phyloP scores from a whole-genome alignment of 805 yeast genomes.

The Suhomyces canberraensis region DNA sequence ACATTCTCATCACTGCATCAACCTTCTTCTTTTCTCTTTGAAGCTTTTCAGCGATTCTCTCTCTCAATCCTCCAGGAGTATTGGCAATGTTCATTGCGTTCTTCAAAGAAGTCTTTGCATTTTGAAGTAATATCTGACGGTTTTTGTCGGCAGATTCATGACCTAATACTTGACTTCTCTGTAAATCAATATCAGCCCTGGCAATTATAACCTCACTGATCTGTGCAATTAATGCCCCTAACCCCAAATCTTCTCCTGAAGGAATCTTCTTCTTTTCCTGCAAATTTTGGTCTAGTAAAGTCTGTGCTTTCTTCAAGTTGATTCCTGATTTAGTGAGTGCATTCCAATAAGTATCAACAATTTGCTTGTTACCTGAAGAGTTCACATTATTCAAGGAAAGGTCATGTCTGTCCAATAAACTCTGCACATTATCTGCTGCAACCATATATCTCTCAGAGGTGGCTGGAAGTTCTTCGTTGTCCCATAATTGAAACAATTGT shows the following conservation, averaged over 20 bases:
- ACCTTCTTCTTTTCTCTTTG: constrained; percentile 39
- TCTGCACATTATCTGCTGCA: constrained; percentile 44
- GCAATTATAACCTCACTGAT: constrained; percentile 45
- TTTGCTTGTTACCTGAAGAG: constrained; percentile 7
- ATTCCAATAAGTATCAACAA: constrained; percentile 34
- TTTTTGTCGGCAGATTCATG: constrained; percentile 29
- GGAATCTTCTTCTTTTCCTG: constrained; percentile 14
- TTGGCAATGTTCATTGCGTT: constrained; percentile 46
- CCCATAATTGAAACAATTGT: constrained; percentile 34
- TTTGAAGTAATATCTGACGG: constrained; percentile 29
- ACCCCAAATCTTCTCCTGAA: constrained; percentile 18
- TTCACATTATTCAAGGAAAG: constrained; percentile 9
- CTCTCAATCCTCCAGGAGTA: constrained; percentile 50
- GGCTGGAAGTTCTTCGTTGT: constrained; percentile 17
- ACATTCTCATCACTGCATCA: constrained; percentile 46
- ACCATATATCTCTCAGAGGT: constrained; percentile 37
- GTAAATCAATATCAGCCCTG: constrained; percentile 51
- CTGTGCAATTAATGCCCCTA: constrained; percentile 33
- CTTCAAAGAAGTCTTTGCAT: constrained; percentile 42
- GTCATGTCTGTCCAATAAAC: constrained; percentile 37
- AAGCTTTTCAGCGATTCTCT: constrained; percentile 41
- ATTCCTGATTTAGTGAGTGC: constrained; percentile 35
- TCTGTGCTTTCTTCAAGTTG: constrained; percentile 39
- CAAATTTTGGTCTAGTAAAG: constrained; percentile 20
- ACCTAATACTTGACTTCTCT: constrained; percentile 37